Base-by-base conservation (phyloP, 208 protist species). In the Entamoeba invadens region DNA sequence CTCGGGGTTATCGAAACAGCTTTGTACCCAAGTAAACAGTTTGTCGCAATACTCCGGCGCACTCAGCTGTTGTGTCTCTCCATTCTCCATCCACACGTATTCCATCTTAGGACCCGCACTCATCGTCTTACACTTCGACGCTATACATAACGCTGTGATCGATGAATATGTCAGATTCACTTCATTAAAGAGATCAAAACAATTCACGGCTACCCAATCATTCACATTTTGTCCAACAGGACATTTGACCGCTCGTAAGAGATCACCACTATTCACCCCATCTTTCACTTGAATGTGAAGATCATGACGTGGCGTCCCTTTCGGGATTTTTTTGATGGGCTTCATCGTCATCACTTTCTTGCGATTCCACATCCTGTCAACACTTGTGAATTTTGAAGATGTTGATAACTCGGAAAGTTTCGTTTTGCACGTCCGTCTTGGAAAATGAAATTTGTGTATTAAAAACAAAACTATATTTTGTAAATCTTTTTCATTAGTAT, bases 111-210 rank as follows among this genome's bases (percentile, higher is more conserved):
- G 94, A 25, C 96, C 91, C 4, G 91, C 91, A 46, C n/a, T 92
- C 68, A 94, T 91, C 3, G 38, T n/a, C n/a, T 50, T 50, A 51
- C 68, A 92, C 44, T 42, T 47, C 38, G 21, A 8, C 38, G 25
- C 93, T 25, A 98, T 99, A 96, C 99, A 99, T 95, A 98, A 99
- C 95, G 99, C 98, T n/a, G 98, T 98, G 68, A 99, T 97, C 1
- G 97, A 98, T 93, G 98, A 98, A 95, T 99, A 99, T 38, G 99
- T 95, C 87, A 99, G 97, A 95, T 99, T 99, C 10, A 98, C 98
- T 94, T 99, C 98, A 96, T 99, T 99, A 97, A 99, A 99, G 94
- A 99, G 99, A 95, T 99, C 98, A 4, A 99, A 97, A 68, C 45
- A 94, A 87, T 95, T 94, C 3, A 94, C 94, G 25, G 94, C 94